Evolutionary conservation across 495 filamentous ascomycete genomes (phyloP), one percentile per base, ranked within the genome.

Genomic region (Podospora pseudopauciseta): DNA sequence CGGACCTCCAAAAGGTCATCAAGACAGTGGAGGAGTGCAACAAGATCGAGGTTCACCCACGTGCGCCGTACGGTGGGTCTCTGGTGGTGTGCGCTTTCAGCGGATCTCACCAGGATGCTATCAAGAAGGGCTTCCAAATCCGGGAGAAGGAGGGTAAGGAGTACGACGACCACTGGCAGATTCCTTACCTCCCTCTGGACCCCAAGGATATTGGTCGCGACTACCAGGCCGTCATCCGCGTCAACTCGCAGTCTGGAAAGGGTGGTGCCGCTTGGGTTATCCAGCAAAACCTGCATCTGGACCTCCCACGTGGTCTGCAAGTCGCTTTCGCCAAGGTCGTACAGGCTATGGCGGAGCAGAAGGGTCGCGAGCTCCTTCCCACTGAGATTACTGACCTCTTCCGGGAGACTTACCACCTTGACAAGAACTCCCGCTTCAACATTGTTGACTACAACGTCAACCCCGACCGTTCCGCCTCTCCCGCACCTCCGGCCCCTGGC

Each of bases 211-310:
- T 98, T 65, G 95, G 95, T 27, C 88, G 94, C 13, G 97, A 90
- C 32, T 97, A 97, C 84, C 94, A 97, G 80, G 94, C 94, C 55
- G 91, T 97, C 77, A 99, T 99, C 77, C 91, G 94, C 34, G 95
- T 98, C 84, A 99, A 98, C 80, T 94, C 91, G 26, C 95, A 99
- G 76, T 92, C 88, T 68, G 95, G 95, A 65, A 99, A 99, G 81
- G 95, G 94, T 65, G 95, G 95, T 71, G 90, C 92, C 67, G 94
- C 95, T 55, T 98, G 92, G 93, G 89, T 97, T 71, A 94, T 99
- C 76, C 88, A 92, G 75, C 90, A 91, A 60, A 87, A 88, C 60
- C 86, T 98, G 67, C 88, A 97, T 73, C 91, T 98, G 70, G 95
- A 97, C 79, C 86, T 98, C 69, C 95, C 95, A 4, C 92, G 95